Conservation (phyloP, 2,329 filamentous ascomycete genomes). For the Aspergillus sp. region DNA sequence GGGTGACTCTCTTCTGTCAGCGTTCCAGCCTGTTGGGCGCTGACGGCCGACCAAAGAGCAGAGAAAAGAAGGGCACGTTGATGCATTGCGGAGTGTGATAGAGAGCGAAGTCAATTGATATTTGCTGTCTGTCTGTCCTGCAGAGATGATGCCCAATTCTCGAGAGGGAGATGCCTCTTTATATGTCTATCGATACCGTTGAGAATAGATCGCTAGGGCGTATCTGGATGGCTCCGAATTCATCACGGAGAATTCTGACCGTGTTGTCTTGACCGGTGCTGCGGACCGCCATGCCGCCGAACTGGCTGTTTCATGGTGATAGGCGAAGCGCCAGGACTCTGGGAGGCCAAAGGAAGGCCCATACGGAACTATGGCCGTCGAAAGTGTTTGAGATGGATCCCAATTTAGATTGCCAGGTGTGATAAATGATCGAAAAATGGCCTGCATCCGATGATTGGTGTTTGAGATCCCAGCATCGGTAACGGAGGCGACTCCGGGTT, state of each 20-base stretch:
- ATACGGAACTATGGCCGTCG: background rate
- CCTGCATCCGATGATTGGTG: background rate
- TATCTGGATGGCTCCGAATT: background rate
- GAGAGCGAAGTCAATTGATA: conserved; percentile 10
- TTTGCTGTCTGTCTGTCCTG: conserved; percentile 25
- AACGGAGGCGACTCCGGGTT: conserved; percentile 1
- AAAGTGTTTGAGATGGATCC: background rate
- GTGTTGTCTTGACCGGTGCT: conserved; percentile 9
- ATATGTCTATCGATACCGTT: conserved; percentile 17
- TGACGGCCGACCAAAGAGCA: conserved; percentile 23
- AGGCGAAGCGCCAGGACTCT: background rate
- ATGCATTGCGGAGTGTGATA: conserved; percentile 23
- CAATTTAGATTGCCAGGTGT: background rate
- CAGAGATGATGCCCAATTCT: conserved; percentile 21
- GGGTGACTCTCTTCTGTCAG: conserved; percentile 46
- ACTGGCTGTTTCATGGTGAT: conserved; percentile 18
- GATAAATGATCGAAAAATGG: background rate
- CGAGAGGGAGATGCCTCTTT: conserved; percentile 10
- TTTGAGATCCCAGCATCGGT: background rate
- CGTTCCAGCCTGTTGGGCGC: conserved; percentile 35
- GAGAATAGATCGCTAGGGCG: background rate
- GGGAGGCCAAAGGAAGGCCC: background rate
- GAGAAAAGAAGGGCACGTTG: conserved; percentile 32
- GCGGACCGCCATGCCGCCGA: conserved; percentile 14
- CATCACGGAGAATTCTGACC: conserved; percentile 8